Evolutionary conservation across 371 early-diverging fungal species (phyloP).

Genomic region (Apophysomyces sp.): DNA sequence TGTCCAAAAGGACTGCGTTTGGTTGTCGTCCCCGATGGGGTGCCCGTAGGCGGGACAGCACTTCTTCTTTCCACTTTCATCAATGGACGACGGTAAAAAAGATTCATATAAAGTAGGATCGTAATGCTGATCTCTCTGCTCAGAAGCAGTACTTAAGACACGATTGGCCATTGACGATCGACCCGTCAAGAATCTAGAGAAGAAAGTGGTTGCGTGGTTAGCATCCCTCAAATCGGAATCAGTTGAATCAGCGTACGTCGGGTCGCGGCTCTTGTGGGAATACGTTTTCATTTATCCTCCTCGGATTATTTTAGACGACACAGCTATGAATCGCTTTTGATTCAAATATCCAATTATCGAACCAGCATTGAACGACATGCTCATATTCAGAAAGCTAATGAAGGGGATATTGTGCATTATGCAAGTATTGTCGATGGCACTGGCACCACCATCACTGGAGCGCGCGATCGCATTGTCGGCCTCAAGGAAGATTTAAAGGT

Average conservation of each 20-base stretch:
- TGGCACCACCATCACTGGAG: slow-evolving; percentile 18
- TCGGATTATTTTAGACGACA: slow-evolving; percentile 22
- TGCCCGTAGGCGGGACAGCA: no score
- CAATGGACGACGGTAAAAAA: no score
- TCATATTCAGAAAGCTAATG: slow-evolving; percentile 46
- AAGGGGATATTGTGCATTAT: slow-evolving; percentile 46
- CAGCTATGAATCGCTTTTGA: slow-evolving; percentile 32
- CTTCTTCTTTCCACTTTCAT: no score
- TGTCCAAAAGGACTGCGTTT: no score
- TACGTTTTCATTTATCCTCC: not conserved
- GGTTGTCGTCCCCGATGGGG: no score
- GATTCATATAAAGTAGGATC: no score
- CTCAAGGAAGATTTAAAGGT: slow-evolving; percentile 46
- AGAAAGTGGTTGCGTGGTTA: slow-evolving; percentile 29
- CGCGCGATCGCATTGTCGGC: slow-evolving; percentile 33
- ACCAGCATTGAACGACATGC: slow-evolving; percentile 36
- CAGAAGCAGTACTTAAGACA: slow-evolving; percentile 21
- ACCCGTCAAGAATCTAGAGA: slow-evolving; percentile 30
- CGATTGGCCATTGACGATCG: slow-evolving; percentile 49
- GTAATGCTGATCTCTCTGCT: no score
- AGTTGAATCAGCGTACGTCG: slow-evolving; percentile 30
- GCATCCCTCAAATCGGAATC: slow-evolving; percentile 24
- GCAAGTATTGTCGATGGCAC: slow-evolving; percentile 32
- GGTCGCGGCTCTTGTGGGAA: not conserved
- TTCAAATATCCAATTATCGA: slow-evolving; percentile 36